Evolutionary conservation across 1,284 basidiomycete genomes (phyloP).

Genomic region (Hypsizygus ulmarius): DNA sequence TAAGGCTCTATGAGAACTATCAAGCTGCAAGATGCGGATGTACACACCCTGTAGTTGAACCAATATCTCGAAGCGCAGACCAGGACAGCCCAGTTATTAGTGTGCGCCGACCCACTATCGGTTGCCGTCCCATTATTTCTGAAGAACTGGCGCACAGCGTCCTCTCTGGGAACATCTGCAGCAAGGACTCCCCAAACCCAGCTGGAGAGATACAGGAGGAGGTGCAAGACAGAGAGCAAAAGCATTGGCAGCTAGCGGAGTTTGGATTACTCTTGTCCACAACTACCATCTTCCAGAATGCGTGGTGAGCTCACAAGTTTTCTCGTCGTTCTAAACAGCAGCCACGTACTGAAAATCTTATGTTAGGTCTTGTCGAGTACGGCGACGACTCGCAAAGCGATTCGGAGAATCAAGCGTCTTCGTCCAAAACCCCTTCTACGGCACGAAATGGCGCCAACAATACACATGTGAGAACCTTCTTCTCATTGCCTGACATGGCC

Average conservation of each 20-base stretch:
- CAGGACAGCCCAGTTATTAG: conserved; percentile 98
- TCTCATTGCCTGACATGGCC: conserved; percentile 34
- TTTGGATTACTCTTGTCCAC: conserved; percentile 20
- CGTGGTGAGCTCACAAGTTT: conserved; percentile 33
- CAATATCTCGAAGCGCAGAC: conserved; percentile 94
- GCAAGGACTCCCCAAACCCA: conserved; percentile 32
- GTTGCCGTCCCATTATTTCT: conserved; percentile 22
- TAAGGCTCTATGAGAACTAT: conserved; percentile 30
- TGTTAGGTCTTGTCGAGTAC: conserved; percentile 60
- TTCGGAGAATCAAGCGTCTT: conserved; percentile 40
- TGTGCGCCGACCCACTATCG: conserved; percentile 54
- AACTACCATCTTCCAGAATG: conserved; percentile 28
- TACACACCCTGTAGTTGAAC: conserved; percentile 95
- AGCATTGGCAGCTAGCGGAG: conserved; percentile 31
- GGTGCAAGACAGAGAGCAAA: conserved; percentile 30
- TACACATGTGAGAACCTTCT: conserved; percentile 61
- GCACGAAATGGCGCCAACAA: conserved; percentile 14
- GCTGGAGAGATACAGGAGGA: conserved; percentile 29
- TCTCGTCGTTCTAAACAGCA: conserved; percentile 6
- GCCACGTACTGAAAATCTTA: background rate
- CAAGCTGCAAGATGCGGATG: background rate
- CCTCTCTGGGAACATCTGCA: conserved; percentile 26
- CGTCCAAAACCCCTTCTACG: conserved; percentile 26
- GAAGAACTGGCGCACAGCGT: conserved; percentile 37
- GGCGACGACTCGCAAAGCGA: conserved; percentile 64